phyloP scores from a whole-genome alignment of 495 filamentous ascomycete species.

The Penicillium roqueforti region DNA sequence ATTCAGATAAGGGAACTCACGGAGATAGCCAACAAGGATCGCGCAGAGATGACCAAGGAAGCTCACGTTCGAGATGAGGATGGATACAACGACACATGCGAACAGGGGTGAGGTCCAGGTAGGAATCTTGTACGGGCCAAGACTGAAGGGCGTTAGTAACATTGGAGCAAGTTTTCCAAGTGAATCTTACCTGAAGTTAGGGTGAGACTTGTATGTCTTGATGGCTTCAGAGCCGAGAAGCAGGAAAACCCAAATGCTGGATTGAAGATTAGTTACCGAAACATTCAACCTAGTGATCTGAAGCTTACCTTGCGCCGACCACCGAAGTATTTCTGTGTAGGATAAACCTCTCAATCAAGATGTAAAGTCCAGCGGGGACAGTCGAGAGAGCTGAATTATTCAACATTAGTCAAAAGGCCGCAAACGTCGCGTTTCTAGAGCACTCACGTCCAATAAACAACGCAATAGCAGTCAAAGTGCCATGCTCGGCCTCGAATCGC shows the following conservation, averaged over 20 bases:
- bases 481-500: slow-evolving; percentile 89
- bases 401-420: slow-evolving; percentile 12
- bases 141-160: slow-evolving; percentile 18
- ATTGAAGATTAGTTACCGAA: slow-evolving; percentile 11
- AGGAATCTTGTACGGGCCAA: slow-evolving; percentile 70
- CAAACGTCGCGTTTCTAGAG: background rate
- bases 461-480: slow-evolving; percentile 76
- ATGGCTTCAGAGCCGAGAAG: slow-evolving; percentile 80
- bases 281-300: background rate
- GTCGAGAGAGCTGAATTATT: slow-evolving; percentile 63
- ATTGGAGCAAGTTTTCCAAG: background rate
- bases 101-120: slow-evolving; percentile 88
- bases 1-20: slow-evolving; percentile 44
- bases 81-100: slow-evolving; percentile 61
- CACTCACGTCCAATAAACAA: slow-evolving; percentile 89
- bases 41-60: slow-evolving; percentile 84
- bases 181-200: slow-evolving; percentile 57
- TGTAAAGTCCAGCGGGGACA: slow-evolving; percentile 68
- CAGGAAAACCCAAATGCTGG: slow-evolving; percentile 86
- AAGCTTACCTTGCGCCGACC: slow-evolving; percentile 74
- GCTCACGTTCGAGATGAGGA: slow-evolving; percentile 74
- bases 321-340: slow-evolving; percentile 62
- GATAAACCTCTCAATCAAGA: slow-evolving; percentile 65
- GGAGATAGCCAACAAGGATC: slow-evolving; percentile 75
- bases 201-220: slow-evolving; percentile 69